Evolutionary conservation across 331 rosid genomes (phyloP), one percentile per base, ranked within the genome.

Genomic region (Acacia pycnantha): DNA sequence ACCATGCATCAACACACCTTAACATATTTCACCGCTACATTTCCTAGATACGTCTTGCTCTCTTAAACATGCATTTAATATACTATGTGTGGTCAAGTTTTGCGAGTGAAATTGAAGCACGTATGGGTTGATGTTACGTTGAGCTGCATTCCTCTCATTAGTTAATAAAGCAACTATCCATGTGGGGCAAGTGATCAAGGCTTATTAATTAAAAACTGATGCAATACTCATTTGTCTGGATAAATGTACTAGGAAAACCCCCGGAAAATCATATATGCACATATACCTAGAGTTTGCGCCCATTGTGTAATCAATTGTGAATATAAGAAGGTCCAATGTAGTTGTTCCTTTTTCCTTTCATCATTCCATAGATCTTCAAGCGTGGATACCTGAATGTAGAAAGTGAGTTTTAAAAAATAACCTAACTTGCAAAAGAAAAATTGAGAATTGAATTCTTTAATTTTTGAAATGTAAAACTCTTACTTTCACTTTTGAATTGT

Each of bases 211-310:
- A 65, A 27, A 35, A 70, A 74, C 73, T 64, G 48, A 41, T n/a
- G 16, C 12, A 73, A 84, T 24, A 31, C 59, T 58, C 50, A 29
- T 51, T 22, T 69, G 70, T 76, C 53, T 22, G 44, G 53, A 76
- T 12, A 58, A 40, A 33, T 56, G 27, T 13, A 86, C 50, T 5
- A 22, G 12, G 26, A 59, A 74, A 35, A 11, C 51, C 72, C 47
- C 72, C 43, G 79, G 74, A 64, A 81, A 77, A 58, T 31, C 62
- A 54, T 37, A 73, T 50, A 21, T 59, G 35, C 3, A 77, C 68
- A 81, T 71, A 61, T 89, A 95, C 99, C 99, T 82, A 95, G 87
- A 97, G 94, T 91, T 29, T 89, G 96, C 8, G 97, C 94, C 99
- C 99, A 95, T 79, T 92, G 94, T 8, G 91, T 89, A 82, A 95